A percentile compares a stretch with the other conserved stretches of the same genome.
Evolutionary conservation across 2,329 filamentous ascomycete genomes (phyloP).

Genomic region (Camptophora hylomeconis): DNA sequence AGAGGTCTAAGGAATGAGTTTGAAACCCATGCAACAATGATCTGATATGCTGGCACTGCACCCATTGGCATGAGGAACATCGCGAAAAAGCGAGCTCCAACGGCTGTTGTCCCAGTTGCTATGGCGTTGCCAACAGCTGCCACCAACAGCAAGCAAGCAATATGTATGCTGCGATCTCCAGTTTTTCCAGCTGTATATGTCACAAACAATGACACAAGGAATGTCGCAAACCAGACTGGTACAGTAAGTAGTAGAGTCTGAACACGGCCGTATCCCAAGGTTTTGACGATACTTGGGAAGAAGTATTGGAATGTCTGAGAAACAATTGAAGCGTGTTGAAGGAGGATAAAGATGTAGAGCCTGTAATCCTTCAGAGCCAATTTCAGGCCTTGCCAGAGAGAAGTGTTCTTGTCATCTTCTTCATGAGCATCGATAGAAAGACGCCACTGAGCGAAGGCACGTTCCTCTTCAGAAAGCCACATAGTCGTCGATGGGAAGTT

Average conservation of each 20-base stretch:
- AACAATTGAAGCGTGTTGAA: slow-evolving; percentile 27
- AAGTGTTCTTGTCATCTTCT: slow-evolving; percentile 23
- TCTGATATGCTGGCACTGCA: slow-evolving; percentile 44
- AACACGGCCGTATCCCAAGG: slow-evolving; percentile 23
- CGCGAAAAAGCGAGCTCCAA: slow-evolving; percentile 50
- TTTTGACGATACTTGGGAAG: slow-evolving; percentile 14
- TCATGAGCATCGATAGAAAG: slow-evolving; percentile 30
- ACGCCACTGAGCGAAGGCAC: slow-evolving; percentile 30
- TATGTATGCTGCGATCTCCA: slow-evolving; percentile 58
- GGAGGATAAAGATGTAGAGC: slow-evolving; percentile 30
- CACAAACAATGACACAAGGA: slow-evolving; percentile 50
- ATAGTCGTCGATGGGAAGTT: slow-evolving; percentile 28
- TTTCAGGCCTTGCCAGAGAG: slow-evolving; percentile 6
- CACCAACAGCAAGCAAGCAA: slow-evolving; percentile 28
- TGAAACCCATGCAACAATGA: slow-evolving; percentile 59
- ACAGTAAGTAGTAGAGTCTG: slow-evolving; percentile 12
- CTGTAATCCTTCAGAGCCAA: slow-evolving; percentile 19
- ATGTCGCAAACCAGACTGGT: slow-evolving; percentile 31
- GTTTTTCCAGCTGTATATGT: slow-evolving; percentile 60
- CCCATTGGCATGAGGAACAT: slow-evolving; percentile 54
- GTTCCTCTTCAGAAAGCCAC: slow-evolving; percentile 18
- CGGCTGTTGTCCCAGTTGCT: slow-evolving; percentile 45
- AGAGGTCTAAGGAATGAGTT: slow-evolving; percentile 63
- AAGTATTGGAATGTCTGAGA: slow-evolving; percentile 8
- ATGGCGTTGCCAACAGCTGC: slow-evolving; percentile 54